Conservation (phyloP, 441 rosid genomes). For the Eugenia klotzschiana region DNA sequence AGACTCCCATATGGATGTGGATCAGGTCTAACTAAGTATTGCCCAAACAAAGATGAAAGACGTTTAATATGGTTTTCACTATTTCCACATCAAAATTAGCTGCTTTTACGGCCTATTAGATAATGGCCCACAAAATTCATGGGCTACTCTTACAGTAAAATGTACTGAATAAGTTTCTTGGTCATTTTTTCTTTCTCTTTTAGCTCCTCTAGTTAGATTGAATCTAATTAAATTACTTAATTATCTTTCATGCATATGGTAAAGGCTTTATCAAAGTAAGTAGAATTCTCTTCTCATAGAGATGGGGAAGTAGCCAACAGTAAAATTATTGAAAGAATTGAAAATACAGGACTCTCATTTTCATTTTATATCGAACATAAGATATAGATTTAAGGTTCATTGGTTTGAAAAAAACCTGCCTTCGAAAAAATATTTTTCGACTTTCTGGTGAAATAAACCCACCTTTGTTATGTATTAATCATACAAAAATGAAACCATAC, state of each 20-base stretch:
- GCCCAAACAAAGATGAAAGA: not conserved
- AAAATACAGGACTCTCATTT: not conserved
- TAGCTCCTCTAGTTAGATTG: not conserved
- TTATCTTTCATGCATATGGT: not conserved
- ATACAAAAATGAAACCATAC: not conserved
- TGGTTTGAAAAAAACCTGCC: not conserved
- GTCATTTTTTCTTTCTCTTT: not conserved
- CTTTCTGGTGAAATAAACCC: too few species aligned
- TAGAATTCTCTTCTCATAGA: rapidly evolving
- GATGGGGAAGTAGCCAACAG: not conserved
- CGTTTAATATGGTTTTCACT: not conserved
- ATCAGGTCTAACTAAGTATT: not conserved
- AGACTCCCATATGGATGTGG: not conserved
- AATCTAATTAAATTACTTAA: not conserved
- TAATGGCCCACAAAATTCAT: too few species aligned
- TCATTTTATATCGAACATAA: not conserved
- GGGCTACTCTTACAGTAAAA: too few species aligned
- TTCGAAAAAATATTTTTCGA: not conserved
- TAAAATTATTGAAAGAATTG: too few species aligned
- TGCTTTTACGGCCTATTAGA: not conserved
- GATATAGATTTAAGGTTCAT: too few species aligned
- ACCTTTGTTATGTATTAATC: not conserved
- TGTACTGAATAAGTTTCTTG: not conserved
- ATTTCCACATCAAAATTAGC: not conserved
- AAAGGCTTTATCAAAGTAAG: not conserved